phyloP scores from a whole-genome alignment of 2,329 filamentous ascomycete species.

The Microascus cirrosus region DNA sequence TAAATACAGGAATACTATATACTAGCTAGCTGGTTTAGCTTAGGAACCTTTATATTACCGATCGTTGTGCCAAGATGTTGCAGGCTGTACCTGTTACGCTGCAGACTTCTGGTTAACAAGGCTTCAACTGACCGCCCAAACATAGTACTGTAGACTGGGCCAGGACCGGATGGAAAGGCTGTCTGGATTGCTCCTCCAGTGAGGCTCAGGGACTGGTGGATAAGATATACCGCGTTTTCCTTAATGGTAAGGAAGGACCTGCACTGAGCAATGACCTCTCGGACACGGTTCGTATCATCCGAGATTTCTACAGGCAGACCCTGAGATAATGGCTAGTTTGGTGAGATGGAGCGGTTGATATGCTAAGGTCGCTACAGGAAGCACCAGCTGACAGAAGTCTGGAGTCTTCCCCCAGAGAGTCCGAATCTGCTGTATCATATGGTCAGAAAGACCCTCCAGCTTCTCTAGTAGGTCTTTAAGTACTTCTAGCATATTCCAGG shows the following conservation, averaged over 20 bases:
- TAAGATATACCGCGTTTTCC: too few species aligned
- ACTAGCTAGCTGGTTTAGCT: constrained; percentile 9
- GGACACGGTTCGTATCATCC: constrained; percentile 9
- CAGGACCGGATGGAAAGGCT: constrained; percentile 17
- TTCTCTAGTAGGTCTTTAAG: constrained; percentile 19
- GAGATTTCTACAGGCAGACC: constrained; percentile 7
- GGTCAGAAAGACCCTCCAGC: constrained; percentile 22
- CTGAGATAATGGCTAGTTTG: constrained; percentile 18
- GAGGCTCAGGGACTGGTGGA: constrained; percentile 31
- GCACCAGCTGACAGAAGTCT: constrained; percentile 19
- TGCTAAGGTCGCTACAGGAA: constrained; percentile 16
- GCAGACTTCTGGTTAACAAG: constrained; percentile 16
- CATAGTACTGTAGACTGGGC: constrained; percentile 17
- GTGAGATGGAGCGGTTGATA: constrained; percentile 23
- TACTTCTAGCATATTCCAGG: constrained; percentile 7
- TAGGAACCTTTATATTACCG: constrained; percentile 7
- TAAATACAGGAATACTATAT: constrained; percentile 17
- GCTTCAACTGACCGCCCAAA: constrained; percentile 20
- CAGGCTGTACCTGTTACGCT: constrained; percentile 23
- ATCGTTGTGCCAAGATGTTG: constrained; percentile 11
- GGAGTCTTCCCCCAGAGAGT: constrained; percentile 12
- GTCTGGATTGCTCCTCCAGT: constrained; percentile 7
- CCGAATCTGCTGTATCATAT: too few species aligned
- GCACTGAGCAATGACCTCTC: constrained; percentile 20
- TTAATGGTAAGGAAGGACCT: constrained; percentile 24